Conservation (phyloP, 768 basidiomycete species). For the Phanerochaete sordida region DNA sequence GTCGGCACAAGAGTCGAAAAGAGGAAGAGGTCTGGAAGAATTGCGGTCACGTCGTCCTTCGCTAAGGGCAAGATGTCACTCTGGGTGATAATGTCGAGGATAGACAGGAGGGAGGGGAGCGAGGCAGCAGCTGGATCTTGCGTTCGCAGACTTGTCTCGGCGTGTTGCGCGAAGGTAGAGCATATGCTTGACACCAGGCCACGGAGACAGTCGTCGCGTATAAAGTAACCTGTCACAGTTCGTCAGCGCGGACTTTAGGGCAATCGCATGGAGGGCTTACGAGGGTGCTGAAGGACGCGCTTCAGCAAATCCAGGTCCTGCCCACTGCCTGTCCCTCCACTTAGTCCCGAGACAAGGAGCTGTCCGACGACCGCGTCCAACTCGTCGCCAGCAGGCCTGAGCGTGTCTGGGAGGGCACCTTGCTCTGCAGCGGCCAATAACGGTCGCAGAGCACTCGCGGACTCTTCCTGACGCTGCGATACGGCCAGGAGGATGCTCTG, state of each 20-base stretch:
- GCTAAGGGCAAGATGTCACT: background rate
- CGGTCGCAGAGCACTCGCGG: conserved; percentile 28
- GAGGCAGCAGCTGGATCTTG: conserved; percentile 24
- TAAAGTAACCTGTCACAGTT: conserved; percentile 22
- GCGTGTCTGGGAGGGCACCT: conserved; percentile 38
- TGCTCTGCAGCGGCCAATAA: conserved; percentile 41
- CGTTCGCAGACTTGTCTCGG: conserved; percentile 32
- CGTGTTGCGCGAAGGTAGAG: conserved; percentile 32
- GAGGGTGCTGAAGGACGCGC: conserved; percentile 31
- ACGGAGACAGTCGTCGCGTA: conserved; percentile 29
- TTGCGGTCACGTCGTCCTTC: conserved; percentile 7
- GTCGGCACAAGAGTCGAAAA: conserved; percentile 46
- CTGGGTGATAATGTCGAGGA: conserved; percentile 14
- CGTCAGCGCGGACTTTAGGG: background rate
- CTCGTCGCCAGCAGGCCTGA: conserved; percentile 40
- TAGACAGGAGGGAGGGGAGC: conserved; percentile 31
- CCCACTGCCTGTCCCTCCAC: conserved; percentile 18
- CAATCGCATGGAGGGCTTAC: conserved; percentile 3
- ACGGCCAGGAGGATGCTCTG: conserved; percentile 42
- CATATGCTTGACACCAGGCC: conserved; percentile 29
- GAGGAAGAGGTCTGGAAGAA: conserved; percentile 45
- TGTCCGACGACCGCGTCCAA: conserved; percentile 42
- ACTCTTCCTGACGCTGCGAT: conserved; percentile 30
- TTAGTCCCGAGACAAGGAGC: conserved; percentile 37
- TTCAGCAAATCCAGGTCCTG: conserved; percentile 31